Conservation (phyloP, 1,284 basidiomycete species). For the Fomitiporia mediterranea region DNA sequence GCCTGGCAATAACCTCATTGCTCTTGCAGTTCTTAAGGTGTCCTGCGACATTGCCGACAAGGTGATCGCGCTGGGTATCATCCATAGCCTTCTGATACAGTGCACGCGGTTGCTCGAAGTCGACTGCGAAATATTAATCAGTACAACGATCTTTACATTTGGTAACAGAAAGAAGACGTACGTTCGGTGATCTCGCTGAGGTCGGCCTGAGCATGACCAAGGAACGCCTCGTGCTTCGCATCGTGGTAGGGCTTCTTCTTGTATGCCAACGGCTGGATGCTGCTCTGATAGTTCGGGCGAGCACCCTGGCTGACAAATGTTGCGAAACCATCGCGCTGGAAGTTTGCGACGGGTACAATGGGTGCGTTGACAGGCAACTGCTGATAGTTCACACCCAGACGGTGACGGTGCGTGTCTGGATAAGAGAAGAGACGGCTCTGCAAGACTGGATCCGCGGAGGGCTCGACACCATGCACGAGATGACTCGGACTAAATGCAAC, state of each 20-base stretch:
- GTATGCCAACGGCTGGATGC: slow-evolving; percentile 60
- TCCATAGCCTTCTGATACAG: slow-evolving; percentile 78
- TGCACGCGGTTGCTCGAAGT: slow-evolving; percentile 87
- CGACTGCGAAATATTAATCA: slow-evolving; percentile 42
- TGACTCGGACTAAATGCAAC: slow-evolving; percentile 85
- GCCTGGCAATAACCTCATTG: slow-evolving; percentile 58
- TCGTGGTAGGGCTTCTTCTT: slow-evolving; percentile 36
- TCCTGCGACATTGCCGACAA: slow-evolving; percentile 72
- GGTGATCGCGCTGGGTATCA: slow-evolving; percentile 61
- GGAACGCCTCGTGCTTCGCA: slow-evolving; percentile 68
- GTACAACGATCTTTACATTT: background rate
- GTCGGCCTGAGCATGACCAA: slow-evolving; percentile 70
- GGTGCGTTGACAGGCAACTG: slow-evolving; percentile 90
- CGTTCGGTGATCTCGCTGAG: slow-evolving; percentile 76
- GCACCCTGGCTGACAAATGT: slow-evolving; percentile 75
- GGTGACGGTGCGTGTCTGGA: slow-evolving; percentile 90
- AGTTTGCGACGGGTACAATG: slow-evolving; percentile 71
- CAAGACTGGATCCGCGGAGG: slow-evolving; percentile 85
- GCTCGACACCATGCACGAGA: slow-evolving; percentile 82
- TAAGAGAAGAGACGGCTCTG: slow-evolving; percentile 94
- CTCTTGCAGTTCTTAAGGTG: slow-evolving; percentile 69
- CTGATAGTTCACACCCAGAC: slow-evolving; percentile 81
- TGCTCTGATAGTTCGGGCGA: slow-evolving; percentile 84
- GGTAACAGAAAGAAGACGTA: slow-evolving; percentile 32
- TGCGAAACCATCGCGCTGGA: slow-evolving; percentile 76